phyloP scores from a whole-genome alignment of 805 yeast genomes.

The Candida arabinofermentans region DNA sequence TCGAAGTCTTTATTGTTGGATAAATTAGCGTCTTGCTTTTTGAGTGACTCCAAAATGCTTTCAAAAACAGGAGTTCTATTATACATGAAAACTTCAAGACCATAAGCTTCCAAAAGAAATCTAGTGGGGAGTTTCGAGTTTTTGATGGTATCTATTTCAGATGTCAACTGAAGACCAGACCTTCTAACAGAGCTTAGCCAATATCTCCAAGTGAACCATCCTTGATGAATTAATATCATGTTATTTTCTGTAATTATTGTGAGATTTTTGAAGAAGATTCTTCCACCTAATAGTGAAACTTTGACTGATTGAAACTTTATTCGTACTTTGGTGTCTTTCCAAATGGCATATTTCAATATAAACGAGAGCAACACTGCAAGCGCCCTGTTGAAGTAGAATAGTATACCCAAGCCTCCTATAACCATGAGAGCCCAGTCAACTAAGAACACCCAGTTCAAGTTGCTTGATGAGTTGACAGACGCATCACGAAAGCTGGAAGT shows the following conservation, averaged over 20 bases:
- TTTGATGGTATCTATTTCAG: slow-evolving; percentile 20
- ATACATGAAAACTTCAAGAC: slow-evolving; percentile 78
- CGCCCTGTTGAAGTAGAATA: slow-evolving; percentile 74
- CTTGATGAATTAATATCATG: slow-evolving; percentile 64
- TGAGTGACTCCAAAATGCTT: slow-evolving; percentile 39
- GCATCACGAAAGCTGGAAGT: slow-evolving; percentile 23
- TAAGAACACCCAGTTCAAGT: slow-evolving; percentile 65
- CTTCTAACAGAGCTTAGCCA: slow-evolving; percentile 59
- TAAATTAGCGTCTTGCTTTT: slow-evolving; percentile 5
- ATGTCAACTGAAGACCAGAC: slow-evolving; percentile 30
- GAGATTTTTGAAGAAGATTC: slow-evolving; percentile 72
- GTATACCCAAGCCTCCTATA: slow-evolving; percentile 53
- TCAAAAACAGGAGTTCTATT: slow-evolving; percentile 80
- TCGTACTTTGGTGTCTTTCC: slow-evolving; percentile 58
- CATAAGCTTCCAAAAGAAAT: slow-evolving; percentile 57
- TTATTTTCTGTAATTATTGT: slow-evolving; percentile 70
- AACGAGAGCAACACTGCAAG: slow-evolving; percentile 58
- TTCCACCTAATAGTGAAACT: slow-evolving; percentile 77
- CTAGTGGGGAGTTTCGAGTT: slow-evolving; percentile 54
- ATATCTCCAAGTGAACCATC: slow-evolving; percentile 84
- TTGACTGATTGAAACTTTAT: slow-evolving; percentile 70
- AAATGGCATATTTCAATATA: slow-evolving; percentile 48
- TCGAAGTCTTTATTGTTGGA: slow-evolving; percentile 2
- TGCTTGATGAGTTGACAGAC: slow-evolving; percentile 24
- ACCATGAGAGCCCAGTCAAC: slow-evolving; percentile 77